These are phyloP conservation scores for Adiantum capillusveneris DNA, from an alignment of 75 land plant genomes.

Conservation along the genomic window DNA sequence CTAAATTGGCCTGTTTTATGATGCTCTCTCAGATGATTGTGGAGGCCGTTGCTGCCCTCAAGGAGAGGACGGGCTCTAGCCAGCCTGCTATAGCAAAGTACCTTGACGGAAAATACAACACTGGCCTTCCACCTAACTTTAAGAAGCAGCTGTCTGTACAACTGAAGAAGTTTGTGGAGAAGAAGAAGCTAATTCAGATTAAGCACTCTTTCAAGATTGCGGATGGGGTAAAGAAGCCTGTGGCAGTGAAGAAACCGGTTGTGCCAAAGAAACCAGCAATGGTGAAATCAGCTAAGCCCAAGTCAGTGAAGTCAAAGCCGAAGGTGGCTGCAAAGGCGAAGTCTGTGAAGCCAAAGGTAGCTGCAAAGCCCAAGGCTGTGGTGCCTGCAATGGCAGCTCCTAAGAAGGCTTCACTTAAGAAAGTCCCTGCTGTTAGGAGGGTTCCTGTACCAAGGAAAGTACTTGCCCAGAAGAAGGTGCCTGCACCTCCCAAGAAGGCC, in stretches of 20 bases:
- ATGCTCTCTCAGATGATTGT: constrained; percentile 40
- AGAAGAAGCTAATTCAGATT: constrained; percentile 9
- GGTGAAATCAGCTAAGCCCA: no score
- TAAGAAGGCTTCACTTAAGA: not conserved
- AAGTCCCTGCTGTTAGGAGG: no score
- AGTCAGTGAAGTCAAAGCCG: not conserved
- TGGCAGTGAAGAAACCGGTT: not conserved
- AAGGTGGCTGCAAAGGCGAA: not conserved
- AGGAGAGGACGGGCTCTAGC: constrained; percentile 59
- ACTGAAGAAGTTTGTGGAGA: no score
- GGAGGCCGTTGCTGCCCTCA: constrained; percentile 44
- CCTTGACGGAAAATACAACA: constrained; percentile 40
- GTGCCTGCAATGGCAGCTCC: not conserved
- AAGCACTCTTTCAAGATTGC: constrained; percentile 13
- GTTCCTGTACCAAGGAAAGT: not conserved
- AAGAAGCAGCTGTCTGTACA: constrained; percentile 6
- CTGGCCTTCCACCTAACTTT: constrained; percentile 37
- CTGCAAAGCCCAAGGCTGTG: not conserved
- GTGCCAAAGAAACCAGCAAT: constrained; percentile 2
- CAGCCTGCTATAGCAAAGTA: constrained; percentile 58
- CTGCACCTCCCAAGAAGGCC: not conserved
- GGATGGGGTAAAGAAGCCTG: constrained; percentile 22
- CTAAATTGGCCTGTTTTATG: not conserved
- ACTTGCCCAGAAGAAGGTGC: no score
- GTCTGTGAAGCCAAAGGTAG: not conserved